Conservation (phyloP, 2,329 filamentous ascomycete species). For the Beauveria bassiana region DNA sequence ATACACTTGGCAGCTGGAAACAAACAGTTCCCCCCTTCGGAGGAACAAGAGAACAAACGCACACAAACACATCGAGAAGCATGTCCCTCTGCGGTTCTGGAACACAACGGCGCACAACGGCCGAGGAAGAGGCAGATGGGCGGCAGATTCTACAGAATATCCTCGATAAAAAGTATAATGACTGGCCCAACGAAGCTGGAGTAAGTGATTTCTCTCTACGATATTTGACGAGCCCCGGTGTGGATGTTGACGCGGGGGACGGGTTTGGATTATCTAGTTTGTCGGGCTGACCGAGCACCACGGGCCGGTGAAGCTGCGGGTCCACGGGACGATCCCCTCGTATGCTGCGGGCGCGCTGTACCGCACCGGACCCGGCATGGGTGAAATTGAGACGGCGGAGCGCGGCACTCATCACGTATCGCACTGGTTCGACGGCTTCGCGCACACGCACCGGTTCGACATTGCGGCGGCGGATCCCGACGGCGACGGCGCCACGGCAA, state of each 20-base stretch:
- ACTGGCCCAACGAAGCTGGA: constrained; percentile 42
- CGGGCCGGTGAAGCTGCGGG: constrained; percentile 49
- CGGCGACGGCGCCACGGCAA: background rate
- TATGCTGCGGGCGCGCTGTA: constrained; percentile 62
- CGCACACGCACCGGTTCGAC: constrained; percentile 58
- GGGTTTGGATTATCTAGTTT: constrained; percentile 37
- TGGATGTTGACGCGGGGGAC: background rate
- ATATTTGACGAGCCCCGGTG: background rate
- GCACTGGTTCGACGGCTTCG: constrained; percentile 70
- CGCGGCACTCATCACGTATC: constrained; percentile 46
- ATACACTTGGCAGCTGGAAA: background rate
- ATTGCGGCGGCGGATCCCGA: constrained; percentile 35
- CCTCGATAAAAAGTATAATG: constrained; percentile 22
- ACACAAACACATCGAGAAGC: background rate
- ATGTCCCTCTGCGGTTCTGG: constrained; percentile 19
- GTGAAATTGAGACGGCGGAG: constrained; percentile 45
- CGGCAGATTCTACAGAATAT: constrained; percentile 17
- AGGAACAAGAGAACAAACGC: background rate
- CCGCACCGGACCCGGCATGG: constrained; percentile 60
- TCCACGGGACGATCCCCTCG: constrained; percentile 54
- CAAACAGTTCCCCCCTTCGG: background rate
- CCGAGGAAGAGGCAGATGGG: constrained; percentile 1
- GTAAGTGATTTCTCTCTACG: constrained; percentile 21
- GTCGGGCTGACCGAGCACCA: constrained; percentile 53
- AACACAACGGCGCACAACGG: constrained; percentile 14